These are phyloP conservation scores for Pseudozyma sp. DNA, from an alignment of 1,284 basidiomycete genomes.

Conservation along the genomic window DNA sequence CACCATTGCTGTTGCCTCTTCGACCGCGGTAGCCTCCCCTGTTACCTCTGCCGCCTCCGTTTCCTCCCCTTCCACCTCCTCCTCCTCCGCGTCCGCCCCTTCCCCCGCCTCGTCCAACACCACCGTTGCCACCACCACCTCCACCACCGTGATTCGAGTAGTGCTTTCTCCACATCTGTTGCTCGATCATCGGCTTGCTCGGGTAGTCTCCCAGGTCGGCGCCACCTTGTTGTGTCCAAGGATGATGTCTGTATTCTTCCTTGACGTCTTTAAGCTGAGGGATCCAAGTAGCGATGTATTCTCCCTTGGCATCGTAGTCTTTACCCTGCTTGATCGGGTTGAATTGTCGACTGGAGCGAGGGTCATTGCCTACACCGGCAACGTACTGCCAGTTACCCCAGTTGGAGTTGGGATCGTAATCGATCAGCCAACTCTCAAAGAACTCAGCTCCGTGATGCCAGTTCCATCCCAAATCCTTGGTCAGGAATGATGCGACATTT, in stretches of 20 bases:
- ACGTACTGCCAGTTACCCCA: slow-evolving; percentile 64
- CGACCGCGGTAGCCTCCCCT: not conserved
- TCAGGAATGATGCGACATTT: slow-evolving; percentile 59
- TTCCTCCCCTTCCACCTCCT: slow-evolving; percentile 69
- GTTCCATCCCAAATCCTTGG: slow-evolving; percentile 61
- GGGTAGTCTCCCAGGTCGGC: slow-evolving; percentile 41
- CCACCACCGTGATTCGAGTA: slow-evolving; percentile 38
- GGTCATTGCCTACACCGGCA: slow-evolving; percentile 64
- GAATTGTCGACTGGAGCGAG: slow-evolving; percentile 57
- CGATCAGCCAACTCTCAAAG: slow-evolving; percentile 56
- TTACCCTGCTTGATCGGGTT: slow-evolving; percentile 64
- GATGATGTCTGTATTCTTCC: slow-evolving; percentile 43
- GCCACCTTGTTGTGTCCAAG: slow-evolving; percentile 38
- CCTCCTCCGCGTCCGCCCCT: slow-evolving; percentile 70
- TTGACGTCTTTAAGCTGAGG: slow-evolving; percentile 25
- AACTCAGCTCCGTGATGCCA: slow-evolving; percentile 60
- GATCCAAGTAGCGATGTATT: slow-evolving; percentile 58
- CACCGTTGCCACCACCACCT: slow-evolving; percentile 21
- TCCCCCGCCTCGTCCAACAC: slow-evolving; percentile 35
- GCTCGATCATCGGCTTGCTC: slow-evolving; percentile 48
- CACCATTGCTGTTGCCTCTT: not conserved
- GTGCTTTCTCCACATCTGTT: slow-evolving; percentile 58
- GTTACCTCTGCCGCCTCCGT: slow-evolving; percentile 21
- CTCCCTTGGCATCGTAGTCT: slow-evolving; percentile 54
- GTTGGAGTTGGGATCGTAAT: slow-evolving; percentile 58